A percentile compares a stretch with the other conserved stretches of the same genome.
phyloP scores from a whole-genome alignment of 768 basidiomycete species.

The Podaxis carcinomalis region DNA sequence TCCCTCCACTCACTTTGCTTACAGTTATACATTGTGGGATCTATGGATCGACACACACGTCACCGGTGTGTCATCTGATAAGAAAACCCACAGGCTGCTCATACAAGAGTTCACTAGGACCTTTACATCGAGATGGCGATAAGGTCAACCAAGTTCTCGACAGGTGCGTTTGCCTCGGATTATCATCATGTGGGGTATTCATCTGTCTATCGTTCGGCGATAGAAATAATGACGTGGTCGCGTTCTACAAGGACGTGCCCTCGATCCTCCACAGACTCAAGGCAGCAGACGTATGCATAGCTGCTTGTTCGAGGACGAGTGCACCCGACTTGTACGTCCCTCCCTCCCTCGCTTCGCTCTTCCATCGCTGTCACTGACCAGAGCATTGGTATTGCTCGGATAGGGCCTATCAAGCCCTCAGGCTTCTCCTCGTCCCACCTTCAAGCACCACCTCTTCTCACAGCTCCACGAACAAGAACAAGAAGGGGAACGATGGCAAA shows the following conservation, averaged over 20 bases:
- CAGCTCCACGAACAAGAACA: constrained; percentile 12
- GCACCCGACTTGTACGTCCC: constrained; percentile 61
- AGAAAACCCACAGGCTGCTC: not conserved
- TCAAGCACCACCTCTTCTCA: constrained; percentile 4
- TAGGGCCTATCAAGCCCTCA: constrained; percentile 77
- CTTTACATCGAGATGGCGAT: constrained; percentile 45
- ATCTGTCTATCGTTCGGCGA: constrained; percentile 4
- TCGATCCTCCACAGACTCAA: constrained; percentile 61
- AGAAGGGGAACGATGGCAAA: constrained; percentile 17
- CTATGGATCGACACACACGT: constrained; percentile 86
- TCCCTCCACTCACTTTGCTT: not conserved
- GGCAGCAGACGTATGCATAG: constrained; percentile 40
- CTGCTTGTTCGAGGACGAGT: constrained; percentile 71
- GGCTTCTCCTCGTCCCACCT: constrained; percentile 50
- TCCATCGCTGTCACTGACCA: not conserved
- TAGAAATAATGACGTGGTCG: constrained; percentile 52
- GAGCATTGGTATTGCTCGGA: not conserved
- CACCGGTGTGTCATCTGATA: constrained; percentile 31
- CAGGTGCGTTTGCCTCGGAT: constrained; percentile 25
- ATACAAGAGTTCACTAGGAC: constrained; percentile 29
- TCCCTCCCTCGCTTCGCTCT: not conserved
- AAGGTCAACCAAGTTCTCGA: constrained; percentile 48
- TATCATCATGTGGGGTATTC: not conserved
- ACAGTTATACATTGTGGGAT: constrained; percentile 82
- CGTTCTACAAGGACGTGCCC: constrained; percentile 77